These are phyloP conservation scores for Candida sanyaensis DNA, from an alignment of 1,139 yeast genomes.

Conservation along the genomic window DNA sequence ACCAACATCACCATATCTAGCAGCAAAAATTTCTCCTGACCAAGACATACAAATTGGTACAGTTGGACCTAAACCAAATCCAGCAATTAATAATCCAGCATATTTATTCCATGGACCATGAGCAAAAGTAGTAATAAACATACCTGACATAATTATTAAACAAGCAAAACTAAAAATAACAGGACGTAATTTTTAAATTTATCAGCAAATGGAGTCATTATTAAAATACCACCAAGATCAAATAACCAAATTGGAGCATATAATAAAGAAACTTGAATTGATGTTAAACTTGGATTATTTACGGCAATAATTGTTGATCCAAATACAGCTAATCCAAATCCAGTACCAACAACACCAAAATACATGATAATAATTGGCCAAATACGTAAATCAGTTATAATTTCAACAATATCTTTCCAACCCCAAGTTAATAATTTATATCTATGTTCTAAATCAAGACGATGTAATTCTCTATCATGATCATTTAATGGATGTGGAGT, in stretches of 20 bases:
- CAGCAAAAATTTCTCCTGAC: conserved; percentile 75
- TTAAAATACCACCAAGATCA: conserved; percentile 75
- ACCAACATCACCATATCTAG: conserved; percentile 80
- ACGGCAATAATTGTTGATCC: conserved; percentile 79
- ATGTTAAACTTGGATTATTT: conserved; percentile 62
- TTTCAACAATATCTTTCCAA: conserved; percentile 56
- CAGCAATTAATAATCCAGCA: conserved; percentile 78
- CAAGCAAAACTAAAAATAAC: conserved; percentile 63
- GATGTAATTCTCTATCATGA: conserved; percentile 58
- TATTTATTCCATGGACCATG: conserved; percentile 73
- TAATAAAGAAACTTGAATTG: conserved; percentile 70
- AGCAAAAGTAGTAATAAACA: conserved; percentile 77
- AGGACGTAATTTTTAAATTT: conserved; percentile 58
- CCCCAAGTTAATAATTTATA: conserved; percentile 53
- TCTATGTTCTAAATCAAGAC: conserved; percentile 57
- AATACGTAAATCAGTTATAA: conserved; percentile 63
- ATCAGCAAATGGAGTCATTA: conserved; percentile 82
- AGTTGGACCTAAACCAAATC: conserved; percentile 88
- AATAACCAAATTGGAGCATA: conserved; percentile 92
- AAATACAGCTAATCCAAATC: conserved; percentile 81
- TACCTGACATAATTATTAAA: conserved; percentile 68
- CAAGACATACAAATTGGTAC: conserved; percentile 89
- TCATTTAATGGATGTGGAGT: conserved; percentile 55
- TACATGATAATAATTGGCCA: conserved; percentile 89
- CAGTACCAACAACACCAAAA: conserved; percentile 90